Evolutionary conservation across 805 yeast genomes (phyloP), one percentile per base, ranked within the genome.

Genomic region (Yamadazyma paraphyllophila): DNA sequence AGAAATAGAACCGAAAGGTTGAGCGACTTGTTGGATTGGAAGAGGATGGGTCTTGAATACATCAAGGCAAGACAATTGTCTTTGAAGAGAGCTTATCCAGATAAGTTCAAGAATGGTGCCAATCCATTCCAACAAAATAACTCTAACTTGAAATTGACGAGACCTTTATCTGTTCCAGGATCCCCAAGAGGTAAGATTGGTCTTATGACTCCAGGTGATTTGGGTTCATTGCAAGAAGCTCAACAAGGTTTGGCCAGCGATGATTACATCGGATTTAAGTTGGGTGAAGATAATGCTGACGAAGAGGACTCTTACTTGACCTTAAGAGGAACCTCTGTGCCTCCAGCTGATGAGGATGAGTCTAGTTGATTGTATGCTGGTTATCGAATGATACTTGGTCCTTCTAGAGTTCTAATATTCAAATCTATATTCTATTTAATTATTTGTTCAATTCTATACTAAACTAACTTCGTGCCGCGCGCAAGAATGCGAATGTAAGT

Each of bases 91-190:
- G 98, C 97, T 2, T 92, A 94, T 62, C 97, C 98, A 20, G 89
- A 86, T 51, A 77, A 84, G 55, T 92, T 83, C 66, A 75, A 76
- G 59, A 71, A 71, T 45, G 76, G 76, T 1, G 69, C 70, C 45
- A 72, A 74, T 58, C 80, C 74, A 43, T 76, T 65, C 67, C 70
- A 57, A 54, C 51, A 47, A 44, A 67, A 64, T 50, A 62, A 67
- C 31, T 67, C 74, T 41, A 76, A 74, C 55, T 63, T 83, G 57
- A 92, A 91, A 66, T 80, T 92, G 48, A 82, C 96, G 6, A 79
- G 97, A 60, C 98, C 98, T 13, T 73, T 92, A 52, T 85, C 96
- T 49, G 97, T 88, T n/a, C 98, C 98, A 1, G 98, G 97, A 2
- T 91, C 97, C 5, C 98, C 99, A 50, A 75, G 91, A 46, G 88